Conservation (phyloP, 129 eudicot genomes). For the Lactuca saligna region DNA sequence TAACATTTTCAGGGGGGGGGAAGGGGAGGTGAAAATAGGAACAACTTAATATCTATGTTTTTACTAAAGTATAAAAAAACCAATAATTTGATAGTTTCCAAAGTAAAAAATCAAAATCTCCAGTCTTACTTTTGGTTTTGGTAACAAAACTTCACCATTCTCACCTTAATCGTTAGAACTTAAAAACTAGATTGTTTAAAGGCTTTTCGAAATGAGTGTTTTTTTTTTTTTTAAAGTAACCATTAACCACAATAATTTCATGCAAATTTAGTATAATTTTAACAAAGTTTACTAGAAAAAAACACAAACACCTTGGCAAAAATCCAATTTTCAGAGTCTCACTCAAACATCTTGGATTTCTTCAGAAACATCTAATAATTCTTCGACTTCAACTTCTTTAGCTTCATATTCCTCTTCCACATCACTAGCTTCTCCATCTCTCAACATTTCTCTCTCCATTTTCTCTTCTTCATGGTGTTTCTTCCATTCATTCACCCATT, state of each 20-base stretch:
- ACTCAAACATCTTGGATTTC: conserved; percentile 32
- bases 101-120: too few relatives aligned
- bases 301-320: not conserved
- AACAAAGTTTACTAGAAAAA: conserved; percentile 1
- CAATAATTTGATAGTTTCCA: too few relatives aligned
- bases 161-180: too few relatives aligned
- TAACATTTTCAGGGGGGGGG: too few relatives aligned
- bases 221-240: too few relatives aligned
- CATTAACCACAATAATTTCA: not conserved
- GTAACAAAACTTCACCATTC: too few relatives aligned
- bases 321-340: not conserved
- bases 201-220: too few relatives aligned
- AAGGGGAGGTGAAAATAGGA: too few relatives aligned
- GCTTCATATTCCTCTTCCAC: conserved; percentile 87
- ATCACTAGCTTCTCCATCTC: conserved; percentile 86
- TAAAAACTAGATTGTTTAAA: too few relatives aligned
- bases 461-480: conserved; percentile 58
- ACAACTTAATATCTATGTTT: too few relatives aligned
- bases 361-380: conserved; percentile 49
- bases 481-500: conserved; percentile 74
- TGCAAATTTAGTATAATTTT: not conserved
- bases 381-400: conserved; percentile 75
- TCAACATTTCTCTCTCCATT: conserved; percentile 54
- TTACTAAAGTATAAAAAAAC: too few relatives aligned
- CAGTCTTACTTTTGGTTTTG: too few relatives aligned